phyloP scores from a whole-genome alignment of 1,284 basidiomycete species.

The Ganoderma leucocontextum region DNA sequence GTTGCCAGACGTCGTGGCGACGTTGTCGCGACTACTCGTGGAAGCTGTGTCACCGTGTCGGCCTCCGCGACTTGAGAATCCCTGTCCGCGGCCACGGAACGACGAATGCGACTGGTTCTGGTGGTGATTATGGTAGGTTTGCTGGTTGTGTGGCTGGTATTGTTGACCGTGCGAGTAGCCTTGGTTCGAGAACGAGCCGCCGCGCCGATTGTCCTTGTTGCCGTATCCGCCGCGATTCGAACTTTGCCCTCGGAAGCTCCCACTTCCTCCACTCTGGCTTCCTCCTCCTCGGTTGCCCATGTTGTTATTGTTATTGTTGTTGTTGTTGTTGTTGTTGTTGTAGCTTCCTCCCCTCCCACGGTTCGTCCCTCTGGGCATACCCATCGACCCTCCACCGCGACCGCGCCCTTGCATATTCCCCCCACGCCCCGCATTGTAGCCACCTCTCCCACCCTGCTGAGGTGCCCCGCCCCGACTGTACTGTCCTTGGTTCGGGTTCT shows the following conservation, averaged over 20 bases:
- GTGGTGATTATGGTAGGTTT: constrained; percentile 33
- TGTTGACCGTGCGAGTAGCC: constrained; percentile 49
- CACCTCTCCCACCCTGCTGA: constrained; percentile 51
- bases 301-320: constrained; percentile 38
- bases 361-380: constrained; percentile 53
- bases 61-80: constrained; percentile 54
- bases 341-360: constrained; percentile 50
- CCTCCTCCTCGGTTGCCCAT: constrained; percentile 46
- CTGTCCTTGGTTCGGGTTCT: constrained; percentile 39
- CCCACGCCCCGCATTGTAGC: constrained; percentile 47
- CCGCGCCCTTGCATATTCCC: constrained; percentile 51
- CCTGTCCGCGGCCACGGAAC: constrained; percentile 53
- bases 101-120: constrained; percentile 41
- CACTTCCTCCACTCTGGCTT: constrained; percentile 39
- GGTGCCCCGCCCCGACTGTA: constrained; percentile 52
- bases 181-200: constrained; percentile 62
- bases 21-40: constrained; percentile 41
- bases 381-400: constrained; percentile 54
- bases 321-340: constrained; percentile 36
- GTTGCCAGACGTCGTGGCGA: constrained; percentile 42
- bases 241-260: constrained; percentile 62
- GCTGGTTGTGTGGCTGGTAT: constrained; percentile 39
- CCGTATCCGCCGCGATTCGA: constrained; percentile 66
- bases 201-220: constrained; percentile 68
- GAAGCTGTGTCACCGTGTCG: constrained; percentile 56